Evolutionary conservation across 192 early-diverging fungal species (phyloP).

Genomic region (Piromyces sp.): DNA sequence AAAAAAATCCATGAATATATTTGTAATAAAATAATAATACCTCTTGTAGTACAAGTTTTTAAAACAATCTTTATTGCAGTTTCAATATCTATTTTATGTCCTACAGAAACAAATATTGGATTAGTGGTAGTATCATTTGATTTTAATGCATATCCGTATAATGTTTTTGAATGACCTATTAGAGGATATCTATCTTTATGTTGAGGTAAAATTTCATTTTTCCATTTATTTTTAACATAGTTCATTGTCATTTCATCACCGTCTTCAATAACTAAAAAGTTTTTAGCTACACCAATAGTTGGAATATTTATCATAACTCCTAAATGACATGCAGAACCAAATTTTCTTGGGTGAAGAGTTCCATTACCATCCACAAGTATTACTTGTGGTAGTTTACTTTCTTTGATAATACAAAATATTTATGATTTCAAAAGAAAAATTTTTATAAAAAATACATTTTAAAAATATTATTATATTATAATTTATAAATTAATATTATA

Average conservation of each 20-base stretch:
- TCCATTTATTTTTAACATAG: conserved; percentile 29
- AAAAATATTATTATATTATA: too few species aligned
- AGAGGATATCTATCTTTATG: conserved; percentile 22
- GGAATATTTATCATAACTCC: conserved; percentile 35
- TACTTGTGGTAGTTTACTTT: conserved; percentile 1
- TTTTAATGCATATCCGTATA: conserved; percentile 8
- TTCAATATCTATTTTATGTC: conserved; percentile 53
- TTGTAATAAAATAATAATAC: too few species aligned
- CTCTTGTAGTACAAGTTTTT: conserved; percentile 17
- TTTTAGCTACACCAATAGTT: conserved; percentile 78
- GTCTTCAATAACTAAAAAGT: conserved; percentile 60
- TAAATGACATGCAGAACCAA: conserved; percentile 53
- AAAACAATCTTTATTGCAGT: conserved; percentile 54
- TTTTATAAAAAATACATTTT: too few species aligned
- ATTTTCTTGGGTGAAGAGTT: conserved; percentile 63
- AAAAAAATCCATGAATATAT: too few species aligned
- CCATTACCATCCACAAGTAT: conserved; percentile 82
- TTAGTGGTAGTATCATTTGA: conserved; percentile 27
- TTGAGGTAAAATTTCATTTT: conserved; percentile 6
- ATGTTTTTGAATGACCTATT: conserved; percentile 6
- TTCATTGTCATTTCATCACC: conserved; percentile 27
- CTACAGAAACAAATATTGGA: conserved; percentile 73
- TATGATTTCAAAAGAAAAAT: too few species aligned
- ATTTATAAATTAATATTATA: too few species aligned
- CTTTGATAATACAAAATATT: too few species aligned